Evolutionary conservation across 352 stramenopile genomes (phyloP), one percentile per base, ranked within the genome.

Genomic region (Phytopythium cucurbitacearum): DNA sequence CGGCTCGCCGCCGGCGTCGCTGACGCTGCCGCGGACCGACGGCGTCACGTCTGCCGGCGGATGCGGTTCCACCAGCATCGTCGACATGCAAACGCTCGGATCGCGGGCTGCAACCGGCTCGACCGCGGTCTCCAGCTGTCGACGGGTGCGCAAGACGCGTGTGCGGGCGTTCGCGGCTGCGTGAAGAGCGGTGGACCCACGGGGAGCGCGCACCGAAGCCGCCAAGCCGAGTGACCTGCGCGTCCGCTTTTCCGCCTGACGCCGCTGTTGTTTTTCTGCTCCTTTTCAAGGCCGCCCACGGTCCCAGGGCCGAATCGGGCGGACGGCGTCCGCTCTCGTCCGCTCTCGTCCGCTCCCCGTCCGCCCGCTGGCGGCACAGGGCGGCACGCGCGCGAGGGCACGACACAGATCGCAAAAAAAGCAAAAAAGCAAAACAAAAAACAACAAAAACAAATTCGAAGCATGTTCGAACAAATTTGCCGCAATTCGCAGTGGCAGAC

Each of bases 181-280:
- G 21, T 28, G 21, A 28, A 28, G 21, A 28, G 21, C 21, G 21
- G 21, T 28, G 21, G 21, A 28, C 21, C 21, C 21, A 28, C 21
- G 21, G 21, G 21, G 21, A 28, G 21, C 21, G 21, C 21, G 21
- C 21, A 28, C 21, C 21, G 21, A 28, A 28, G 21, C 21, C 21
- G 21, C 21, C 21, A 42, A 13, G 46, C 47, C 41, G 32, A 8
- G 12, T n/a, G 9, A 5, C 6, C 12, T 5, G 28, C n/a, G 46
- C 46, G 34, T 43, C 34, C 47, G 47, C 32, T n/a, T 37, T 50
- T 50, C 44, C 44, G 44, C 37, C 32, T 50, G 44, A 48, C 43
- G 15, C 12, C 28, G 21, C 10, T 9, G 4, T 16, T 35, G 42
- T 48, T 10, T 37, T 48, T 37, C 41, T 37, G 21, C 42, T 48